These are phyloP conservation scores for Emmonsia crescens DNA, from an alignment of 2,329 filamentous ascomycete species.

Conservation along the genomic window DNA sequence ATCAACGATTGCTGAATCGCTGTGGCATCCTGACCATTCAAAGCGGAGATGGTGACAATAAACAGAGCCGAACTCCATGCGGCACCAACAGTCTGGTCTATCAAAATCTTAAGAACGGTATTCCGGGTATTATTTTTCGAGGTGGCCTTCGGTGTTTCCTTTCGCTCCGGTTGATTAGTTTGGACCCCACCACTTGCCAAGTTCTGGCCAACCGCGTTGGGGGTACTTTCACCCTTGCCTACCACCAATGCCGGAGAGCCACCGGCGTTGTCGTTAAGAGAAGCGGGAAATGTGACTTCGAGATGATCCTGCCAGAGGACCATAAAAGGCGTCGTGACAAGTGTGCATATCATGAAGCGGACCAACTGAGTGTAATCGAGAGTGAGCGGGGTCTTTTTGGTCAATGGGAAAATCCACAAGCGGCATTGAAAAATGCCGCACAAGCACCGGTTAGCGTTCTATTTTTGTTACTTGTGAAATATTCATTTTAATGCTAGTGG, in stretches of 20 bases:
- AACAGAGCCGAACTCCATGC: constrained; percentile 48
- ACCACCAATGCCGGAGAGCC: constrained; percentile 8
- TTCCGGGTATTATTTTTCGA: constrained; percentile 21
- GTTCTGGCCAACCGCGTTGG: background rate
- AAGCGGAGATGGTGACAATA: constrained; percentile 43
- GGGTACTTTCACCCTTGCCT: background rate
- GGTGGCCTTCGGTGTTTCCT: constrained; percentile 13
- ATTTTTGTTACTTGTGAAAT: background rate
- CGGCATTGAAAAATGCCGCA: background rate
- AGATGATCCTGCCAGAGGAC: constrained; percentile 49
- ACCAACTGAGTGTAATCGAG: constrained; percentile 41
- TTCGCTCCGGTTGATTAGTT: background rate
- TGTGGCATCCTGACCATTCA: constrained; percentile 29
- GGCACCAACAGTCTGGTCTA: constrained; percentile 50
- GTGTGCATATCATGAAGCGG: constrained; percentile 44
- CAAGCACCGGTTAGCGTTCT: background rate
- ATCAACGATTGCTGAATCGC: constrained; percentile 25
- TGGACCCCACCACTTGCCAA: background rate
- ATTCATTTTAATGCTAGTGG: background rate
- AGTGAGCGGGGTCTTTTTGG: constrained; percentile 29
- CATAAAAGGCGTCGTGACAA: constrained; percentile 47
- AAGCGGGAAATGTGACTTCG: constrained; percentile 44
- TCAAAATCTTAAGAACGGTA: constrained; percentile 42
- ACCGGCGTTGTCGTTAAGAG: constrained; percentile 16
- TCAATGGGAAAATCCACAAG: background rate